Conservation (phyloP, 345 rosid genomes). For the Trapa bicornis region DNA sequence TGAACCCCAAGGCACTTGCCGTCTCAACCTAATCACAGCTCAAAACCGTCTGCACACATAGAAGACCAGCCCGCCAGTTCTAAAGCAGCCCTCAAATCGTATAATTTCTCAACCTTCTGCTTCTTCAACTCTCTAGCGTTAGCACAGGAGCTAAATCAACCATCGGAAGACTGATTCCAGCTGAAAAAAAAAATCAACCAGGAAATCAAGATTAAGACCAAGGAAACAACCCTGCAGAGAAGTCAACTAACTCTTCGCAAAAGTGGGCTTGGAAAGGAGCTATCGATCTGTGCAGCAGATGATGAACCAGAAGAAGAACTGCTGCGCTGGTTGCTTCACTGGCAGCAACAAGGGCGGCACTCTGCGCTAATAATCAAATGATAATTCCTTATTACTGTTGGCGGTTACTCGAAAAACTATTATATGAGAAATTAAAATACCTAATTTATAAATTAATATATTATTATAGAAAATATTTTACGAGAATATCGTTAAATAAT, state of each 20-base stretch:
- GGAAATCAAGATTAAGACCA: no score
- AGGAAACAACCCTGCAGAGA: no score
- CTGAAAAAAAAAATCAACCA: no score
- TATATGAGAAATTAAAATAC: not conserved
- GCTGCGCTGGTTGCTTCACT: not conserved
- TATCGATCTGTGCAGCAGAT: not conserved
- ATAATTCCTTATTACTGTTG: not conserved
- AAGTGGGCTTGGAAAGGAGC: not conserved
- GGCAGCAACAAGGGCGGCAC: slow-evolving; percentile 1
- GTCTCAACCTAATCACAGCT: not conserved
- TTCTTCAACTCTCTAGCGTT: not conserved
- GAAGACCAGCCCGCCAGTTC: not conserved
- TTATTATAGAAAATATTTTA: no score
- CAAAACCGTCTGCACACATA: not conserved
- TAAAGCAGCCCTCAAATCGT: not conserved
- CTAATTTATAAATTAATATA: no score
- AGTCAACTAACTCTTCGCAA: no score
- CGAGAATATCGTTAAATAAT: no score
- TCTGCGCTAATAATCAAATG: not conserved
- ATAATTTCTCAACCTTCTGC: not conserved
- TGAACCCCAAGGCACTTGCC: not conserved
- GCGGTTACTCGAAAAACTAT: no score
- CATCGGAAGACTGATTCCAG: no score
- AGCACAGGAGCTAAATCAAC: not conserved
- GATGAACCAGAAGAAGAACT: not conserved